Evolutionary conservation across 1,284 basidiomycete genomes (phyloP).

Genomic region (Spongiforma sp.): DNA sequence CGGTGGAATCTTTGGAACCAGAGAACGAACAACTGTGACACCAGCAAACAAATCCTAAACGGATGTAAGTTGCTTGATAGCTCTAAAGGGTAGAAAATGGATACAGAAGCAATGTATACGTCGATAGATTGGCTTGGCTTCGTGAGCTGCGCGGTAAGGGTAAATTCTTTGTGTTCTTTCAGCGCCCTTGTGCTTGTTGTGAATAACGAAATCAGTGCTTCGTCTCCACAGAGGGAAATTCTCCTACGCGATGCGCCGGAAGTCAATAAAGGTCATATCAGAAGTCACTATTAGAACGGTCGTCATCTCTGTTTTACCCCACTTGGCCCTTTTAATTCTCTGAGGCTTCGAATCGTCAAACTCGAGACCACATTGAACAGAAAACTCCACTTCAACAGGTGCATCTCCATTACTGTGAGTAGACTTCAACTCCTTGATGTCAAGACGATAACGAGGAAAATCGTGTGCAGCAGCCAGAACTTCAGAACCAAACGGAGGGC

Average conservation of each 20-base stretch:
- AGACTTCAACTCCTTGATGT: conserved; percentile 51
- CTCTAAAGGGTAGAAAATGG: not conserved
- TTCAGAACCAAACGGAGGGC: conserved; percentile 72
- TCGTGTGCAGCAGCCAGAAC: conserved; percentile 64
- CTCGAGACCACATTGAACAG: conserved; percentile 59
- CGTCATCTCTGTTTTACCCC: conserved; percentile 60
- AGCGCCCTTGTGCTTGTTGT: conserved; percentile 67
- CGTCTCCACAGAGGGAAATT: conserved; percentile 1
- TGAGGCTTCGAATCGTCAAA: conserved; percentile 30
- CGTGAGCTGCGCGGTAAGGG: conserved; percentile 57
- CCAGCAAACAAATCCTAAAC: conserved; percentile 73
- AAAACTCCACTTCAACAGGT: conserved; percentile 65
- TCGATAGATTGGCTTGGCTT: conserved; percentile 77
- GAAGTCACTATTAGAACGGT: conserved; percentile 75
- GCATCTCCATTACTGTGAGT: conserved; percentile 47
- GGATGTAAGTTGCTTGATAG: conserved; percentile 11
- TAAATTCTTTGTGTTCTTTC: conserved; percentile 60
- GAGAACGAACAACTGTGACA: conserved; percentile 51
- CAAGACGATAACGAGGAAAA: conserved; percentile 66
- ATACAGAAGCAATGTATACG: conserved; percentile 69
- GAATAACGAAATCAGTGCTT: conserved; percentile 12
- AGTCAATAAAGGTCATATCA: conserved; percentile 74
- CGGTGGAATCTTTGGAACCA: conserved; percentile 60
- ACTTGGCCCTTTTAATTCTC: conserved; percentile 53
- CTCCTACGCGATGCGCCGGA: conserved; percentile 73